A percentile compares a stretch with the other conserved stretches of the same genome.
phyloP scores from a whole-genome alignment of 1,284 basidiomycete species.

The Irpex sp. region DNA sequence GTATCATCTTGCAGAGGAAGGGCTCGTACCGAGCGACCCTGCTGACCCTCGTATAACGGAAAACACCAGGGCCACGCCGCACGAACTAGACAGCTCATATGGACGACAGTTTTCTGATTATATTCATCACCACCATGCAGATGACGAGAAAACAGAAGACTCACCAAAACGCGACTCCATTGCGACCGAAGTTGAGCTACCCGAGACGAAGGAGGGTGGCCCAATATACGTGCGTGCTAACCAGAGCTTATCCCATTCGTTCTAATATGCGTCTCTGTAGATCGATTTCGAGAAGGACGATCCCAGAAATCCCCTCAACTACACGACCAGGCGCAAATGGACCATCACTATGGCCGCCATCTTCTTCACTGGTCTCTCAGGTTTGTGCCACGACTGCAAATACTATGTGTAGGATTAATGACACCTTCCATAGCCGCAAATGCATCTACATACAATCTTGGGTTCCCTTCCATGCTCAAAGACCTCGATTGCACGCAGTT shows the following conservation, averaged over 20 bases:
- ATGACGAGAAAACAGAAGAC: constrained; percentile 9
- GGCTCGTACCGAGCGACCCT: not conserved
- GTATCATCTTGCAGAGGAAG: not conserved
- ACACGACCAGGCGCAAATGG: constrained; percentile 42
- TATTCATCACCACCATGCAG: constrained; percentile 19
- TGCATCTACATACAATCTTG: constrained; percentile 55
- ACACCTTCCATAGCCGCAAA: constrained; percentile 39
- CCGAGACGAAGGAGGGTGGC: constrained; percentile 7
- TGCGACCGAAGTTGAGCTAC: not conserved
- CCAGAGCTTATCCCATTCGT: not conserved
- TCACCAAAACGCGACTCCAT: constrained; percentile 10
- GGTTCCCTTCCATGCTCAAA: constrained; percentile 56
- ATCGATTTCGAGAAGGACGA: constrained; percentile 54
- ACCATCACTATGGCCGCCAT: constrained; percentile 53
- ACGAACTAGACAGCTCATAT: constrained; percentile 24
- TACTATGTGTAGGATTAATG: not conserved
- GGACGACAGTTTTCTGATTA: constrained; percentile 24
- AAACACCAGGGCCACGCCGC: constrained; percentile 18
- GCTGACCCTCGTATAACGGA: constrained; percentile 25
- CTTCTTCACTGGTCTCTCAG: constrained; percentile 52
- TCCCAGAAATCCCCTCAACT: constrained; percentile 48
- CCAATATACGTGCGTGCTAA: constrained; percentile 19
- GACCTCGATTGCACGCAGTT: constrained; percentile 59
- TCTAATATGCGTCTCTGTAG: constrained; percentile 24
- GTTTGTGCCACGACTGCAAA: constrained; percentile 27